Percentiles rank a stretch among this genome's conserved stretches.
Conservation (phyloP, 345 rosid species). For the Eucalyptus polybractea region DNA sequence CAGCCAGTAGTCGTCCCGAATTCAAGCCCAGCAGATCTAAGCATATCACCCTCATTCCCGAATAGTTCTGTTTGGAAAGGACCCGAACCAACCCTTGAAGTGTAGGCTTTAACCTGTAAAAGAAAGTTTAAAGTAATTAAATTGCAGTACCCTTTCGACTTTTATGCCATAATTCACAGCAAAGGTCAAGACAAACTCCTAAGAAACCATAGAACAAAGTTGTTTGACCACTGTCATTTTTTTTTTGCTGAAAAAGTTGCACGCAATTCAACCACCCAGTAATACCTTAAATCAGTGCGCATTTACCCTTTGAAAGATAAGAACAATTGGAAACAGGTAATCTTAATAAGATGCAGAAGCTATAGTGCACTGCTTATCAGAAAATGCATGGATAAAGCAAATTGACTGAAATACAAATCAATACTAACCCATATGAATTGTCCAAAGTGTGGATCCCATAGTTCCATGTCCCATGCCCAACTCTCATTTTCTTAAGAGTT, state of each 20-base stretch:
- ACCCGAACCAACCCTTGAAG: conserved; percentile 98
- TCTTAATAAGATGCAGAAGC: background rate
- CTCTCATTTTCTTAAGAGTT: too few species aligned
- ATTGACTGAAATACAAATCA: background rate
- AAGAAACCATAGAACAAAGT: background rate
- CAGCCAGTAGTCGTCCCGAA: conserved; percentile 97
- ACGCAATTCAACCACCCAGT: background rate
- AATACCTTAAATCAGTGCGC: background rate
- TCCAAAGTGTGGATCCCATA: too few species aligned
- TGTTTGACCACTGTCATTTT: background rate
- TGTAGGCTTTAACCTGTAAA: conserved; percentile 82
- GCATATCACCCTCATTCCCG: conserved; percentile 76
- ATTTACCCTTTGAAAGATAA: background rate
- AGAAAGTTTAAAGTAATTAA: background rate
- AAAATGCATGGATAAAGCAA: background rate
- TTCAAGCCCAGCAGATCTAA: conserved; percentile 83
- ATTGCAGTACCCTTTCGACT: background rate
- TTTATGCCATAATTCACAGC: background rate
- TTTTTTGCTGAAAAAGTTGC: background rate
- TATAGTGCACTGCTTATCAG: background rate
- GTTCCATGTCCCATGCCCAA: too few species aligned
- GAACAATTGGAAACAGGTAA: background rate
- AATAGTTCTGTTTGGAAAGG: conserved; percentile 91
- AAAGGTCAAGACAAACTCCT: background rate
- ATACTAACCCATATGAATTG: background rate